A percentile compares a stretch with the other conserved stretches of the same genome.
These are phyloP conservation scores for Echeveria elegans DNA, from an alignment of 164 flowering plant genomes.

Conservation along the genomic window DNA sequence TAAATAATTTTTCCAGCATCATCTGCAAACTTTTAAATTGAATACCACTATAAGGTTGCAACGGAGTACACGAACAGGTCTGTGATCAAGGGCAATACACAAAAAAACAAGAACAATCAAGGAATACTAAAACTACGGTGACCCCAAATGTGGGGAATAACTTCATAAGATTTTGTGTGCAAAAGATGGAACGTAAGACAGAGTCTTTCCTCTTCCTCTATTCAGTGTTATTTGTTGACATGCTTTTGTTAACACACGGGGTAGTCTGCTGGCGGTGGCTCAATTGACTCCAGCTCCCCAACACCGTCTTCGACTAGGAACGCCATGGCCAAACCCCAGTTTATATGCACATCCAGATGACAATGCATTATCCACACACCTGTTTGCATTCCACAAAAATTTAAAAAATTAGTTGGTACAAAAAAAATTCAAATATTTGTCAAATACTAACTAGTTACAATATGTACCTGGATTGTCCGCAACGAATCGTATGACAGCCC, in stretches of 20 bases:
- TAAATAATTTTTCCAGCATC: no score
- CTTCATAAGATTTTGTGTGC: no score
- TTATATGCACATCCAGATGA: slow-evolving; percentile 60
- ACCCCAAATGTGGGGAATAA: no score
- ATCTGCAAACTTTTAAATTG: no score
- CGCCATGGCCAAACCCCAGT: slow-evolving; percentile 59
- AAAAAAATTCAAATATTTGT: neutral
- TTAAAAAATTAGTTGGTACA: no score
- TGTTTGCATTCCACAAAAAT: slow-evolving; percentile 20
- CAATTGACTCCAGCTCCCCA: slow-evolving; percentile 38
- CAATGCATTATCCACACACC: slow-evolving; percentile 78
- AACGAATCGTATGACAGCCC: slow-evolving; percentile 4
- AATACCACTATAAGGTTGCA: no score
- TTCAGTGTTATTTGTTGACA: neutral
- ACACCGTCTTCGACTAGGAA: slow-evolving; percentile 62
- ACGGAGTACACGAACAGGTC: no score
- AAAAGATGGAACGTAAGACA: neutral
- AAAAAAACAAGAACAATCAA: no score
- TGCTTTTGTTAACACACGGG: slow-evolving; percentile 18
- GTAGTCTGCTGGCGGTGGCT: slow-evolving; percentile 60
- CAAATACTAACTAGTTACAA: neutral
- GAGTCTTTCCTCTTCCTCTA: no score
- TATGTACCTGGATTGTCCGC: slow-evolving; percentile 9
- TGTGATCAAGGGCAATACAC: no score
- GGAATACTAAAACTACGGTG: no score